Evolutionary conservation across 805 yeast genomes (phyloP).

Genomic region (Candida chauliodis): DNA sequence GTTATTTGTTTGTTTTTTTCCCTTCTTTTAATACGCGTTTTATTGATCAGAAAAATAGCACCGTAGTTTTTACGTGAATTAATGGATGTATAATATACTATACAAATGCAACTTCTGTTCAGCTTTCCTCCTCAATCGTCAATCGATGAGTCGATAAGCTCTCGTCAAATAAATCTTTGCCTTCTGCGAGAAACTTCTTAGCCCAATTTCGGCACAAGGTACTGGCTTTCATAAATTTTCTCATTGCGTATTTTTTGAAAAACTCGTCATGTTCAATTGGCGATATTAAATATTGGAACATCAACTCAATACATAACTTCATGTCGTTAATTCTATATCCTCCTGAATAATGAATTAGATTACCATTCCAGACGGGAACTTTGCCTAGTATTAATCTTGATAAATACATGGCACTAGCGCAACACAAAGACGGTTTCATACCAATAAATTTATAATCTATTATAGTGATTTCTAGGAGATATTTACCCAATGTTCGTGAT

Average conservation of each 20-base stretch:
- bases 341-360: slow-evolving; percentile 86
- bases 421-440: slow-evolving; percentile 67
- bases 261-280: slow-evolving; percentile 91
- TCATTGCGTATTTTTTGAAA: slow-evolving; percentile 87
- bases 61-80: not conserved
- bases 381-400: slow-evolving; percentile 70
- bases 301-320: slow-evolving; percentile 66
- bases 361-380: slow-evolving; percentile 74
- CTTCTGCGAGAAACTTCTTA: slow-evolving; percentile 49
- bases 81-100: too few relatives aligned
- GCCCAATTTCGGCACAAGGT: slow-evolving; percentile 83
- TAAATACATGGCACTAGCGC: slow-evolving; percentile 87
- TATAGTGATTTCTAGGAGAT: slow-evolving; percentile 70
- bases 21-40: slow-evolving; percentile 1
- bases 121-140: slow-evolving; percentile 11
- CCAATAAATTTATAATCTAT: slow-evolving; percentile 76
- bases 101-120: not conserved
- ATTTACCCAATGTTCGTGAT: slow-evolving; percentile 81
- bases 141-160: slow-evolving; percentile 17
- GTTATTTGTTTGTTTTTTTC: not conserved
- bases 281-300: slow-evolving; percentile 70
- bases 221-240: slow-evolving; percentile 83
- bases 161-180: slow-evolving; percentile 36
- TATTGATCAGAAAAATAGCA: too few relatives aligned
- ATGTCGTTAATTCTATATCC: slow-evolving; percentile 76